Evolutionary conservation across 2,329 filamentous ascomycete species (phyloP).

Genomic region (Alternaria incomplexa): DNA sequence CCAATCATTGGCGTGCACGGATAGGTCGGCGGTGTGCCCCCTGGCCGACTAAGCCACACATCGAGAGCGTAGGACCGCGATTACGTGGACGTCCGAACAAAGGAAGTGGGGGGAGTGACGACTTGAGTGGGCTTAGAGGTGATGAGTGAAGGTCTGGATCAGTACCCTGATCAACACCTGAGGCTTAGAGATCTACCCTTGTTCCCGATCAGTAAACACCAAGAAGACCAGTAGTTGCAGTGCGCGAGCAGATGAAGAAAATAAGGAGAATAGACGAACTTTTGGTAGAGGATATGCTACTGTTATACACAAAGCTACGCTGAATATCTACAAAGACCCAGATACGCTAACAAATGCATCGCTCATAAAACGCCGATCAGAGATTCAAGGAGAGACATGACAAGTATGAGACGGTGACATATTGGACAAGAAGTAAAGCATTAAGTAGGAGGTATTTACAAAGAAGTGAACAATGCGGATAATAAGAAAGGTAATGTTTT

Average conservation of each 20-base stretch:
- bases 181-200: not conserved
- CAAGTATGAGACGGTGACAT: constrained; percentile 4
- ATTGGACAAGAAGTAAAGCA: constrained; percentile 17
- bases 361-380: constrained; percentile 1
- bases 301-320: not conserved
- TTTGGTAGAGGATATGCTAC: not conserved
- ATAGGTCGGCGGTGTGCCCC: not conserved
- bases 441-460: constrained; percentile 35
- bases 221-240: not conserved
- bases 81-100: constrained; percentile 3
- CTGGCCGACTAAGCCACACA: not conserved
- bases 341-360: constrained; percentile 11
- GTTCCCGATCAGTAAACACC: not conserved
- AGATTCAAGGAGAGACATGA: constrained; percentile 33
- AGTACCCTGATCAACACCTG: not conserved
- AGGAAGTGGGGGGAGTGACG: not conserved
- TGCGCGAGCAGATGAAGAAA: too few relatives aligned
- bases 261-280: not conserved
- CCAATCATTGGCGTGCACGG: constrained; percentile 6
- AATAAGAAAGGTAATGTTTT: constrained; percentile 5
- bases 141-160: not conserved
- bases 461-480: constrained; percentile 19
- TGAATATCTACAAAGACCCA: not conserved
- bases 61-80: not conserved
- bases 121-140: not conserved